phyloP scores from a whole-genome alignment of 352 stramenopile species.

The Aphanomyces euteiches region DNA sequence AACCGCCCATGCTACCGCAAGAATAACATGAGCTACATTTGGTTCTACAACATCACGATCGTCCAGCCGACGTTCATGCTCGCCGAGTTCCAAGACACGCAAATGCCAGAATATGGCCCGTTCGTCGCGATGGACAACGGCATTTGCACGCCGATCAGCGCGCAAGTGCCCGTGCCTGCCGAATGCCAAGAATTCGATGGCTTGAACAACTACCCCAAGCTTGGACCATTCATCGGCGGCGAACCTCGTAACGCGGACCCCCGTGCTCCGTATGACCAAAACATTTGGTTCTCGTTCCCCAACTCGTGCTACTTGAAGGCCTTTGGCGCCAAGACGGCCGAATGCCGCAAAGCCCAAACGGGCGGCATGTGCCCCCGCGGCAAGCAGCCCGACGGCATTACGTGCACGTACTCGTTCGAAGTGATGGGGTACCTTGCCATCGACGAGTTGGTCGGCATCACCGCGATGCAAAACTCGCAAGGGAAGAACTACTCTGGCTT shows the following conservation, averaged over 20 bases:
- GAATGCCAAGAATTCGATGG: constrained; percentile 51
- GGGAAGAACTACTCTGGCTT: constrained; percentile 37
- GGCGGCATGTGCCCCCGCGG: constrained; percentile 48
- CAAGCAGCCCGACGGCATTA: constrained; percentile 43
- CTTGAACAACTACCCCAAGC: constrained; percentile 41
- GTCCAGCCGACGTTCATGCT: constrained; percentile 52
- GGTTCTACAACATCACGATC: constrained; percentile 68
- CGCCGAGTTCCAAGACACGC: constrained; percentile 43
- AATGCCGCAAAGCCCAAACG: constrained; percentile 44
- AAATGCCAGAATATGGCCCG: constrained; percentile 46
- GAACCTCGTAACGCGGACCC: constrained; percentile 43
- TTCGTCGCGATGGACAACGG: constrained; percentile 63
- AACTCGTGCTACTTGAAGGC: constrained; percentile 48
- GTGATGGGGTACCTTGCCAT: constrained; percentile 56
- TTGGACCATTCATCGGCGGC: constrained; percentile 51
- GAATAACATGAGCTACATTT: constrained; percentile 66
- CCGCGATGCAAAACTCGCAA: constrained; percentile 35
- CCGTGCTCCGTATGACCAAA: constrained; percentile 55
- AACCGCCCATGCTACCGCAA: constrained; percentile 50
- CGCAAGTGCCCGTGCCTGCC: constrained; percentile 34
- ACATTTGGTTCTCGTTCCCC: constrained; percentile 72
- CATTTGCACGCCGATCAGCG: constrained; percentile 49
- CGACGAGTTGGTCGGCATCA: constrained; percentile 64
- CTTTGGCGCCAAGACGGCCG: constrained; percentile 47
- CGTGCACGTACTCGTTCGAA: constrained; percentile 58